Evolutionary conservation across 495 filamentous ascomycete genomes (phyloP).

Genomic region (Penicillium longicatenatum): DNA sequence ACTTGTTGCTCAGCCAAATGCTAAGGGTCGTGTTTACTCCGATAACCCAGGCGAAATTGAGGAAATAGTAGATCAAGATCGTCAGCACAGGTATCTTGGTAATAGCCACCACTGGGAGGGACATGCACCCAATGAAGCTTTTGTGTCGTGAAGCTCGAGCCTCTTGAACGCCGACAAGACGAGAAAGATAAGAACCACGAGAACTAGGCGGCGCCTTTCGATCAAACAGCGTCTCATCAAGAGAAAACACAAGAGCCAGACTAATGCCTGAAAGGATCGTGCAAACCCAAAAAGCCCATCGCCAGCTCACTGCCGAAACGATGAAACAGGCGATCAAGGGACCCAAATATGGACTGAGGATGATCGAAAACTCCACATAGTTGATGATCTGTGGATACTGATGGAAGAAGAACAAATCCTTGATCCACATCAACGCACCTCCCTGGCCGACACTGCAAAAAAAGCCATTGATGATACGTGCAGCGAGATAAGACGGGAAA

Average conservation of each 20-base stretch:
- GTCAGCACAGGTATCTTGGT: constrained; percentile 13
- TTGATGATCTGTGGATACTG: constrained; percentile 14
- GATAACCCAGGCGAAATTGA: constrained; percentile 14
- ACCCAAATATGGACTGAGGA: constrained; percentile 12
- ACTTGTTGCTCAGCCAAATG: constrained; percentile 14
- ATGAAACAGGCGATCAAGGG: constrained; percentile 13
- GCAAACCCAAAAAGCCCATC: constrained; percentile 15
- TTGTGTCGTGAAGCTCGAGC: neutral
- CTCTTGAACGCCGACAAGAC: constrained; percentile 1
- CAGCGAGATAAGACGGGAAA: constrained; percentile 16
- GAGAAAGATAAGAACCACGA: constrained; percentile 7
- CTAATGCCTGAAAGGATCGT: constrained; percentile 7
- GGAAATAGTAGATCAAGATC: constrained; percentile 13
- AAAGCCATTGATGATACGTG: constrained; percentile 13
- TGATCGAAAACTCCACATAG: constrained; percentile 16
- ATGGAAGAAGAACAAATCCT: constrained; percentile 15
- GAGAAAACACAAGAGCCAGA: constrained; percentile 1
- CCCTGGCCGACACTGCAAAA: constrained; percentile 16
- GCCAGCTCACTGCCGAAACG: constrained; percentile 10
- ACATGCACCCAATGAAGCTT: constrained; percentile 11
- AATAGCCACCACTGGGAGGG: constrained; percentile 7
- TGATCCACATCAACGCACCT: constrained; percentile 14
- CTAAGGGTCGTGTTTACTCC: constrained; percentile 15
- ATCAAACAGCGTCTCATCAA: constrained; percentile 14
- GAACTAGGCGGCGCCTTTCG: neutral